phyloP scores from a whole-genome alignment of 139 green algal species.

The Pseudopediastrum boryanum region DNA sequence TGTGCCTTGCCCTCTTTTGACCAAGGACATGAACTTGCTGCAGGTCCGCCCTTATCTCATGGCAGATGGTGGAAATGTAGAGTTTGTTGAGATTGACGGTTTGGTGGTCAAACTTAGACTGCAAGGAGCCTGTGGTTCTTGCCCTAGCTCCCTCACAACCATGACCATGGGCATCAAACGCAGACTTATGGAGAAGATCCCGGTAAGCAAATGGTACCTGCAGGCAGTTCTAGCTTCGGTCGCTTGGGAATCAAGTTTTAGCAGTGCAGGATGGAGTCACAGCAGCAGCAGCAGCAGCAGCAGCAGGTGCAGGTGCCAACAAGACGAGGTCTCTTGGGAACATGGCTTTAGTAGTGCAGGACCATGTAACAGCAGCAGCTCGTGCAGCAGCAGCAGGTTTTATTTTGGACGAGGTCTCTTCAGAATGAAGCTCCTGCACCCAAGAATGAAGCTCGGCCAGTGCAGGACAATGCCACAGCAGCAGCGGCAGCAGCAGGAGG shows the following conservation, averaged over 20 bases:
- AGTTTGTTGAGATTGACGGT: conserved; percentile 98
- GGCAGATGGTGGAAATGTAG: conserved; percentile 97
- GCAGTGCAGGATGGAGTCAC: neutral
- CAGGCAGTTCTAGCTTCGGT: too few species aligned
- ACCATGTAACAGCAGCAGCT: neutral
- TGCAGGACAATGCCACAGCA: neutral
- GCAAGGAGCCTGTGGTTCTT: conserved; percentile 94
- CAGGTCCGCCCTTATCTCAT: conserved; percentile 98
- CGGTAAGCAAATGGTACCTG: conserved; percentile 52
- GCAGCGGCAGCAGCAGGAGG: neutral
- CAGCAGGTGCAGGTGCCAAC: neutral
- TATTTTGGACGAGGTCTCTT: too few species aligned
- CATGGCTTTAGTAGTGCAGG: too few species aligned
- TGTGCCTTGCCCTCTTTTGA: too few species aligned
- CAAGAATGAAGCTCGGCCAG: too few species aligned
- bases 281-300: neutral
- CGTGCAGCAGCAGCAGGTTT: neutral
- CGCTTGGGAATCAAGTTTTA: too few species aligned
- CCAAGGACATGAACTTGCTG: too few species aligned
- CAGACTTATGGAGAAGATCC: conserved; percentile 95
- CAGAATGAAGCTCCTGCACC: too few species aligned
- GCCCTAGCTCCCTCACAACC: conserved; percentile 89
- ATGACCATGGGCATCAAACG: conserved; percentile 99
- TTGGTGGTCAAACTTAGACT: conserved; percentile 90
- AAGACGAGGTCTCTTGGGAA: too few species aligned